Evolutionary conservation across 768 basidiomycete genomes (phyloP), one percentile per base, ranked within the genome.

Genomic region (Boletellus sp.): DNA sequence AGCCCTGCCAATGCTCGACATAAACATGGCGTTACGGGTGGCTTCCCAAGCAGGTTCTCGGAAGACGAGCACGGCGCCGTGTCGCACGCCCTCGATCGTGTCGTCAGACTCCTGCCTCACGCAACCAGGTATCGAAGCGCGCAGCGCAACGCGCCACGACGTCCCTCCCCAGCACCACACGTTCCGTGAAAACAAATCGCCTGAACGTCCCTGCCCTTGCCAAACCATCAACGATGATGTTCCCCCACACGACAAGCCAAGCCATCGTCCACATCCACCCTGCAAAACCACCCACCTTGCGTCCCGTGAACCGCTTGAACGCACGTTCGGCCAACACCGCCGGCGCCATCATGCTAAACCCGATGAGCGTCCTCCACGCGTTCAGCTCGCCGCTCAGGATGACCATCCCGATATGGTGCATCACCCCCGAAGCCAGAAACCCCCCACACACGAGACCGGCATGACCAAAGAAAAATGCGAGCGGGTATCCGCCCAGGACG

Each of bases 281-380:
- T 3, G 23, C 22, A 32, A 36, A 48, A 1, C 72, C 74, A 17
- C 54, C 43, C 6, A 70, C 66, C 22, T 54, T 58, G 41, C 54
- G 47, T 5, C 69, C 67, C 1, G 63, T 69, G 7, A 54, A 19
- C 15, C 22, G 20, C 47, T 49, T 42, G 53, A 55, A 69, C 31
- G 3, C 51, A 20, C 12, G 59, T 57, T 85, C 84, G 13, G 77
- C 42, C 2, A 79, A 42, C 16, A 78, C 56, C 1, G 77, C 80
- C 2, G 76, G 51, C 6, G 75, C 83, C 68, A 76, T 81, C 61
- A 79, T 65, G 24, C 81, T 51, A 59, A 84, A 85, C 54, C 78
- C 80, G 1, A 74, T 74, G 0, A 68, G 61, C 17, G 79, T 68
- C 12, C 54, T 49, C 53, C 48, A 47, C 8, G 74, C 69, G 26